A percentile compares a stretch with the other conserved stretches of the same genome.
Conservation (phyloP, 106 monocot species). For the Alisma plantagoaquatica region DNA sequence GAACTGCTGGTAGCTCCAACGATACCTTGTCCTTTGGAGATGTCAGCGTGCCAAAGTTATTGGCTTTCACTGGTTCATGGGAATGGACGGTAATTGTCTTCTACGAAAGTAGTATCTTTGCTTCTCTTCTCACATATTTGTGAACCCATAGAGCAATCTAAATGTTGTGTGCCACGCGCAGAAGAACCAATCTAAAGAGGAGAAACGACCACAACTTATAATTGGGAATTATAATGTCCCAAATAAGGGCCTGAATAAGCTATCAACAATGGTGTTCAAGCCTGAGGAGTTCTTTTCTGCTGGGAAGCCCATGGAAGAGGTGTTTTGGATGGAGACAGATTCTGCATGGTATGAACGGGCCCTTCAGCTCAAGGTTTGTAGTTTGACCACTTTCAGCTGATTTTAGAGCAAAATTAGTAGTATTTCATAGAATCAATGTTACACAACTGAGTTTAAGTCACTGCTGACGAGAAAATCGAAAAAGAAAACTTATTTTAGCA, state of each 20-base stretch:
- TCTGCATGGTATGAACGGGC: constrained; percentile 38
- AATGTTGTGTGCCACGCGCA: background rate
- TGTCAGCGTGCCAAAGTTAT: constrained; percentile 40
- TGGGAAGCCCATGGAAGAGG: constrained; percentile 38
- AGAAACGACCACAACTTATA: constrained; percentile 13
- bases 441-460: too few species aligned
- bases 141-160: background rate
- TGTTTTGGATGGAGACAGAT: constrained; percentile 45
- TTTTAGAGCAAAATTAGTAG: too few species aligned
- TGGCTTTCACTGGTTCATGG: constrained; percentile 62
- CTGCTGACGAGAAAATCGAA: too few species aligned
- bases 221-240: constrained; percentile 40
- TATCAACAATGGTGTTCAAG: constrained; percentile 29
- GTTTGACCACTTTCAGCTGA: too few species aligned
- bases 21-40: constrained; percentile 53
- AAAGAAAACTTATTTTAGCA: too few species aligned
- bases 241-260: constrained; percentile 22
- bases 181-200: constrained; percentile 19
- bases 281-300: constrained; percentile 47
- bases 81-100: constrained; percentile 48
- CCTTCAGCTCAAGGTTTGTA: constrained; percentile 36
- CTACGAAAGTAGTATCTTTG: too few species aligned
- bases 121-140: background rate
- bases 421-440: too few species aligned
- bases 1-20: constrained; percentile 47